Conservation (phyloP, 441 rosid species). For the Pelargonium fulgidum region DNA sequence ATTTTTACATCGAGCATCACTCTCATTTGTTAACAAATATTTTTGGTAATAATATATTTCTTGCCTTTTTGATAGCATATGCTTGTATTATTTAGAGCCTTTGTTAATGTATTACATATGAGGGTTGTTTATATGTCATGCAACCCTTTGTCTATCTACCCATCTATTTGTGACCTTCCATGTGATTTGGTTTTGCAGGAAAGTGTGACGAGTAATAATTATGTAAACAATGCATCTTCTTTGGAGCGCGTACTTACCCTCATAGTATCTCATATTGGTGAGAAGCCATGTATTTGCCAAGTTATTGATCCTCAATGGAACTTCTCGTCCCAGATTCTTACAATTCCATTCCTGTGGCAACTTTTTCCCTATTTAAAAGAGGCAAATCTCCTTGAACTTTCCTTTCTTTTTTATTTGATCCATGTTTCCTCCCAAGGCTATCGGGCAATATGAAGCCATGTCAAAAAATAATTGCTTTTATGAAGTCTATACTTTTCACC, state of each 20-base stretch:
- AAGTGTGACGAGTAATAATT: conserved; percentile 27
- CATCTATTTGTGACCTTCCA: conserved; percentile 7
- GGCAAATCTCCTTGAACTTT: conserved; percentile 34
- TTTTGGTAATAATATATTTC: no score
- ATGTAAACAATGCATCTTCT: conserved; percentile 36
- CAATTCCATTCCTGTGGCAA: conserved; percentile 82
- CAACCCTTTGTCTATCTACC: neutral
- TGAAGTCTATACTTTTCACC: neutral
- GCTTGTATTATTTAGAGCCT: no score
- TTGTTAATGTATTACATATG: no score
- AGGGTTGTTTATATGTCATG: neutral
- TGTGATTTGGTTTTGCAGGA: conserved; percentile 44
- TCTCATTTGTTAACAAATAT: no score
- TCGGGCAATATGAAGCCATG: conserved; percentile 12
- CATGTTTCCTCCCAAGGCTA: conserved; percentile 11
- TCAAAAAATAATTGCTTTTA: conserved; percentile 9
- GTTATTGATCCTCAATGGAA: conserved; percentile 57
- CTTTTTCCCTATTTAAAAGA: conserved; percentile 70
- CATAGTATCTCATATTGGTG: conserved; percentile 62
- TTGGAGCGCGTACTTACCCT: conserved; percentile 56
- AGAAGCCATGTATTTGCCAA: conserved; percentile 59
- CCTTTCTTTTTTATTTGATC: conserved; percentile 8
- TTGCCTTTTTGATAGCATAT: no score
- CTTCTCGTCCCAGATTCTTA: conserved; percentile 78
- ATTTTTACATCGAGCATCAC: no score